Percentiles rank a stretch among this genome's conserved stretches.
These are phyloP conservation scores for Aspergillus aculeatinus DNA, from an alignment of 2,329 filamentous ascomycete species.

Conservation along the genomic window DNA sequence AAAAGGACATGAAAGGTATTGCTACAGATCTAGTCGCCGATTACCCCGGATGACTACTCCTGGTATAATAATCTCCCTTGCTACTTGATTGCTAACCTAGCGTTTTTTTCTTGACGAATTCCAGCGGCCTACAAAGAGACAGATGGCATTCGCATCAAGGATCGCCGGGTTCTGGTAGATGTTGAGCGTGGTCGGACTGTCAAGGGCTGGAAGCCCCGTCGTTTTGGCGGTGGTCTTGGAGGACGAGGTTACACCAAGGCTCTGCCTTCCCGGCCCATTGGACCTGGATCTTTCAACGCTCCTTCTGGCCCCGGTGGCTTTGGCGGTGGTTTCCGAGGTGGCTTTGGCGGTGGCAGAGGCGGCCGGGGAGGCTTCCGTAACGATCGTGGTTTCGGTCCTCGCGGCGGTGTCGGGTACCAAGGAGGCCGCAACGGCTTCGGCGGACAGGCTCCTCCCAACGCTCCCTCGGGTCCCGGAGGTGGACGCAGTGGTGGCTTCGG, in stretches of 20 bases:
- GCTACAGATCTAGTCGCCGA: slow-evolving; percentile 10
- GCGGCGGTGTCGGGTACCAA: slow-evolving; percentile 58
- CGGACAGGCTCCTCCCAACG: slow-evolving; percentile 50
- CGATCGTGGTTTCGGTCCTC: slow-evolving; percentile 50
- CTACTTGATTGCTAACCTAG: slow-evolving; percentile 37
- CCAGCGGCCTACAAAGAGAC: slow-evolving; percentile 86
- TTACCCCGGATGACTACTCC: not conserved
- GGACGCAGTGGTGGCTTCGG: slow-evolving; percentile 54
- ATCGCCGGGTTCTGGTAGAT: slow-evolving; percentile 87
- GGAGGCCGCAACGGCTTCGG: slow-evolving; percentile 56
- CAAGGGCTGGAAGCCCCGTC: slow-evolving; percentile 86
- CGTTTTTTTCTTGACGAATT: slow-evolving; percentile 38
- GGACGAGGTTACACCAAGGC: slow-evolving; percentile 90
- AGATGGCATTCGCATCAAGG: slow-evolving; percentile 90
- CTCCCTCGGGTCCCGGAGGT: slow-evolving; percentile 55
- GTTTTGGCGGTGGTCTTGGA: slow-evolving; percentile 87
- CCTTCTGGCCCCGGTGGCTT: slow-evolving; percentile 58
- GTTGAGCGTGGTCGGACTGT: slow-evolving; percentile 95
- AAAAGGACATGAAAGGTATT: slow-evolving; percentile 98
- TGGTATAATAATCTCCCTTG: slow-evolving; percentile 11
- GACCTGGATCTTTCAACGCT: slow-evolving; percentile 58
- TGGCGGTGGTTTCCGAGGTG: slow-evolving; percentile 56
- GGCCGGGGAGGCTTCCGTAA: slow-evolving; percentile 53
- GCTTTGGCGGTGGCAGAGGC: slow-evolving; percentile 52
- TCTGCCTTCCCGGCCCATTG: slow-evolving; percentile 67